Evolutionary conservation across 257 asterid species (phyloP), one percentile per base, ranked within the genome.

Genomic region (Striga asiatica): DNA sequence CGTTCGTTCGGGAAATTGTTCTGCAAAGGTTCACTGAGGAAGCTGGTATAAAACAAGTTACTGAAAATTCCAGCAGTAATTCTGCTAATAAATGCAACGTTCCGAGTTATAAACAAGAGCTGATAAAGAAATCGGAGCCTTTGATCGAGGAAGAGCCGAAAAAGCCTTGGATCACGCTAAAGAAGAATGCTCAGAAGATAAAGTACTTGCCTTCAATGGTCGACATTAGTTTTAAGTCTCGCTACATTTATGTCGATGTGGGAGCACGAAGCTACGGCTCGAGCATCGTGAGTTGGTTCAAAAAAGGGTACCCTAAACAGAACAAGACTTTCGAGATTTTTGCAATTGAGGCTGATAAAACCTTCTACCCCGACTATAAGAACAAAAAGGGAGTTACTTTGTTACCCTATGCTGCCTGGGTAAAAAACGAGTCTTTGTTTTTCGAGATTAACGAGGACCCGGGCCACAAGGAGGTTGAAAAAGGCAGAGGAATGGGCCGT

Each of bases 331-430:
- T 89, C 46, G 95, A 86, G 51, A 87, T 86, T 56, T 89, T 81
- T 49, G 98, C 96, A 2, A 74, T 89, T 51, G 98, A 91, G 74
- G 98, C 96, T 5, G 98, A 91, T 23, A 78, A 71, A 68, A 78
- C 84, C 6, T 91, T 87, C 17, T 78, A 91, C 9, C 76, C 68
- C 6, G 73, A 87, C 65, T 91, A 87, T 16, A 76, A 82, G 70
- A 38, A 34, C 72, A 87, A 80, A 74, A 91, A 87, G 65, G 89
- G 96, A 53, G 93, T 91, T 7, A 80, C 83, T 8, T 67, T 91
- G 76, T 65, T 84, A 56, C 98, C 95, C 0, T 91, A 84, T 60
- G 96, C 98, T 9, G 95, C 98, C 19, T 91, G 98, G 98, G 96
- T 87, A 62, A 84, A 56, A 74, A 91, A 91, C 4, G 96, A 87